Base-by-base conservation (phyloP, 306 rosid species). In the Dalbergia cochinchinensis region DNA sequence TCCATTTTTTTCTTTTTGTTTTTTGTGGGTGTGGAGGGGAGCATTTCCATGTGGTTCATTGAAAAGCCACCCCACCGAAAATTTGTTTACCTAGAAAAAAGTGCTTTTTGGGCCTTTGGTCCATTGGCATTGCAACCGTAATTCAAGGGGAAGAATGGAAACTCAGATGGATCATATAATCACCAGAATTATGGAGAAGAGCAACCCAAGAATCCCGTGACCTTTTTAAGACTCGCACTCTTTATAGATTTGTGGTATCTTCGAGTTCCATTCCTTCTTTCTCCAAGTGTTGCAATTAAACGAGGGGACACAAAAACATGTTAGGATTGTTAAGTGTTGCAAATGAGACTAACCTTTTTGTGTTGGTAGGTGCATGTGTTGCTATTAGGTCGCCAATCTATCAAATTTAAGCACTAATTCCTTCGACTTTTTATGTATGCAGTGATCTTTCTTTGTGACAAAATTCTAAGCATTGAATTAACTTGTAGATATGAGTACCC, bases 151-250 rank as follows among this genome's bases (percentile, higher is more conserved):
- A 22, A 63, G n/a, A 71, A 37, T 9, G 19, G 14, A n/a, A 20
- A 5, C 72, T 35, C 16, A 15, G 1, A n/a, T 78, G 47, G 48
- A 74, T 55, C 59, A 80, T 5, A 79, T 35, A 8, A 79, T 70
- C 31, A 19, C 68, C 19, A 55, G 9, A 39, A 16, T 26, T 60
- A 13, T 33, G 55, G 55, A 66, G 10, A 18, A 39, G 54, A 58
- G 12, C 16, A 15, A 37, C 64, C 73, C 73, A 57, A 37, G 83
- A 83, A 67, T 78, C 83, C 54, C 78, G 83, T 79, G 78, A 61
- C 5, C 50, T 5, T 11, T 39, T 47, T 6, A 26, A 33, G 37
- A 16, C 48, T 33, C 47, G 31, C 0, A 5, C 1, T 15, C 15
- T 41, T 61, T 53, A 76, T 60, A 22, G 48, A 54, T 20, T 35